Conservation (phyloP, 2,329 filamentous ascomycete genomes). For the Fusarium sp. region DNA sequence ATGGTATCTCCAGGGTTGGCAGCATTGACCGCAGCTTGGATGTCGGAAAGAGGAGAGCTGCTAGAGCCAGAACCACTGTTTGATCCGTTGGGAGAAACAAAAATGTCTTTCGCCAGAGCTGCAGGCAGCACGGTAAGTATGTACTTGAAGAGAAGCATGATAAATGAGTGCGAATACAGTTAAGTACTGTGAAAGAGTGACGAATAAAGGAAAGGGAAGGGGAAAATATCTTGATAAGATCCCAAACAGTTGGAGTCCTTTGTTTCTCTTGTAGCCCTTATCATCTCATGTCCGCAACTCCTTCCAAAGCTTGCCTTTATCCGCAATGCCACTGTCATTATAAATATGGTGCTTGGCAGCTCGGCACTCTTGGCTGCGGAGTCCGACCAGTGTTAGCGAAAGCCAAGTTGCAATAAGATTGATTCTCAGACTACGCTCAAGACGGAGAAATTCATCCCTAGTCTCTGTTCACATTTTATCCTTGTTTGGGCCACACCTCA, state of each 20-base stretch:
- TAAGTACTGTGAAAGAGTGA: not conserved
- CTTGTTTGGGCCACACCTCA: no score
- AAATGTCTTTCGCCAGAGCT: constrained; percentile 52
- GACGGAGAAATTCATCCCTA: not conserved
- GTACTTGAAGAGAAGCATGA: not conserved
- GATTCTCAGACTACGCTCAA: not conserved
- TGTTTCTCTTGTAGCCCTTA: not conserved
- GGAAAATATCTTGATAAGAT: not conserved
- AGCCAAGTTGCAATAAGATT: not conserved
- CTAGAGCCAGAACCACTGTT: constrained; percentile 53
- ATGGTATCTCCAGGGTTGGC: constrained; percentile 61
- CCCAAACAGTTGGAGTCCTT: no score
- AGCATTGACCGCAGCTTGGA: constrained; percentile 59
- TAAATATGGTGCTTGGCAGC: not conserved
- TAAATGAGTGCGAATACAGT: not conserved
- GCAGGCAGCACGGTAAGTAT: not conserved
- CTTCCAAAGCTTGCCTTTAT: not conserved
- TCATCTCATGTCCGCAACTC: no score
- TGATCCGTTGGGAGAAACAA: constrained; percentile 57
- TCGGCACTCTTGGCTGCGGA: not conserved
- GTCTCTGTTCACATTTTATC: not conserved
- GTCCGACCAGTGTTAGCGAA: not conserved
- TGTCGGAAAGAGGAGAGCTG: constrained; percentile 56
- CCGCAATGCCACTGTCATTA: not conserved
- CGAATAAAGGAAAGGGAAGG: not conserved